phyloP scores from a whole-genome alignment of 108 stramenopile genomes.

The Cyclotella cryptica region DNA sequence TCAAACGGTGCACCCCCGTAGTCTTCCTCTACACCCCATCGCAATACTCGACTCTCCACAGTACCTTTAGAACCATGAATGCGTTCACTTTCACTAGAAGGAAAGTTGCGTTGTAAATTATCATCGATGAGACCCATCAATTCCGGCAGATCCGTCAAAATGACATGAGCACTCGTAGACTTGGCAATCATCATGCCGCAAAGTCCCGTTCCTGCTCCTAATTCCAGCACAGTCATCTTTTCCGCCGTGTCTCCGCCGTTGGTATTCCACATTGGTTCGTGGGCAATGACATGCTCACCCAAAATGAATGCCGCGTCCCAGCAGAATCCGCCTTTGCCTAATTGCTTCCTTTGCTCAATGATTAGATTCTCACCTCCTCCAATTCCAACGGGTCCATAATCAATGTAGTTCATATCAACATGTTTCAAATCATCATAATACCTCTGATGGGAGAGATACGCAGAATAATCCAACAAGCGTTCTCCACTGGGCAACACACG shows the following conservation, averaged over 20 bases:
- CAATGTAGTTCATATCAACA: conserved; percentile 69
- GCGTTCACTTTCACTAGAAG: background rate
- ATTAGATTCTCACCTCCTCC: conserved; percentile 34
- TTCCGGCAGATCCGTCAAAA: conserved; percentile 75
- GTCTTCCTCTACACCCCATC: conserved; percentile 68
- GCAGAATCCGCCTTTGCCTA: conserved; percentile 84
- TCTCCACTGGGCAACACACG: conserved; percentile 10
- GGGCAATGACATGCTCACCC: conserved; percentile 69
- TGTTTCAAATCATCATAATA: conserved; percentile 88
- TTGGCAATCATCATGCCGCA: conserved; percentile 72
- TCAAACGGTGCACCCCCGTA: conserved; percentile 57
- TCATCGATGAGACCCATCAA: conserved; percentile 63
- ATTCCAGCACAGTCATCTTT: conserved; percentile 56
- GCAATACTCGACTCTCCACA: conserved; percentile 44
- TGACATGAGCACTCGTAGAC: conserved; percentile 50
- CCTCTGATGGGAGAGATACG: conserved; percentile 68
- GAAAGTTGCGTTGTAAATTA: conserved; percentile 60
- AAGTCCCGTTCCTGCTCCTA: conserved; percentile 87
- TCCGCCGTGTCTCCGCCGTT: background rate
- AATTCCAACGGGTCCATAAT: conserved; percentile 48
- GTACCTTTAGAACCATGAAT: conserved; percentile 16
- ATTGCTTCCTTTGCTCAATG: conserved; percentile 70
- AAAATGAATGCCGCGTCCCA: conserved; percentile 87
- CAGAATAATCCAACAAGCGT: conserved; percentile 54
- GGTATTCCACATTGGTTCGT: conserved; percentile 41